A percentile compares a stretch with the other conserved stretches of the same genome.
phyloP scores from a whole-genome alignment of 1,284 basidiomycete species.

The Apiotrichum brassicae region DNA sequence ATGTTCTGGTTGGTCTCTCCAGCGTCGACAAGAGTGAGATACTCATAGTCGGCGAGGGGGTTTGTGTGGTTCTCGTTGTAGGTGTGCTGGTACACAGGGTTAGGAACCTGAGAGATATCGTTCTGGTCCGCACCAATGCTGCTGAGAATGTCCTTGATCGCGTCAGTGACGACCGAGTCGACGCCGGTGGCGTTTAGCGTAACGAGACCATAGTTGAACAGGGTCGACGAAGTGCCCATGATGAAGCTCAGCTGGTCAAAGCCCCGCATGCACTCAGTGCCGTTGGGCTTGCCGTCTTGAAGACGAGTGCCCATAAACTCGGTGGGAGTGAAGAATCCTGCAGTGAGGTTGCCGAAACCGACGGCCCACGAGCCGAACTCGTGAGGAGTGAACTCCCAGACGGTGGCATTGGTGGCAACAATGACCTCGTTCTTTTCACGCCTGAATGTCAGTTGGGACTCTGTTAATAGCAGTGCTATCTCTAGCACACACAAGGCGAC shows the following conservation, averaged over 20 bases:
- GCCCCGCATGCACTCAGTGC: slow-evolving; percentile 43
- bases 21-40: slow-evolving; percentile 50
- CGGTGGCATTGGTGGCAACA: slow-evolving; percentile 47
- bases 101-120: slow-evolving; percentile 49
- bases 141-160: slow-evolving; percentile 32
- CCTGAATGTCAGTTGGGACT: slow-evolving; percentile 22
- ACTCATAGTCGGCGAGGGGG: slow-evolving; percentile 31
- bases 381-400: slow-evolving; percentile 50
- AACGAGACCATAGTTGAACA: slow-evolving; percentile 35
- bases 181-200: slow-evolving; percentile 35
- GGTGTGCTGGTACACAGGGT: slow-evolving; percentile 37
- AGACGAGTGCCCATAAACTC: slow-evolving; percentile 44
- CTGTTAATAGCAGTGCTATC: too few relatives aligned
- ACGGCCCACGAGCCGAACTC: slow-evolving; percentile 52
- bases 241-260: slow-evolving; percentile 47
- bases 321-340: slow-evolving; percentile 42
- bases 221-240: slow-evolving; percentile 47
- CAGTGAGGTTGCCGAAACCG: slow-evolving; percentile 28
- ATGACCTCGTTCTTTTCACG: slow-evolving; percentile 43
- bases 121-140: slow-evolving; percentile 40
- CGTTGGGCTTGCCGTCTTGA: slow-evolving; percentile 37
- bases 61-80: slow-evolving; percentile 37
- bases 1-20: slow-evolving; percentile 51
- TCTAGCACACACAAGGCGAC: too few relatives aligned
- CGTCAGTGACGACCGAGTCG: slow-evolving; percentile 29